Percentiles rank a stretch among this genome's conserved stretches.
Conservation (phyloP, 2,329 filamentous ascomycete species). For the Botrytis fabae region DNA sequence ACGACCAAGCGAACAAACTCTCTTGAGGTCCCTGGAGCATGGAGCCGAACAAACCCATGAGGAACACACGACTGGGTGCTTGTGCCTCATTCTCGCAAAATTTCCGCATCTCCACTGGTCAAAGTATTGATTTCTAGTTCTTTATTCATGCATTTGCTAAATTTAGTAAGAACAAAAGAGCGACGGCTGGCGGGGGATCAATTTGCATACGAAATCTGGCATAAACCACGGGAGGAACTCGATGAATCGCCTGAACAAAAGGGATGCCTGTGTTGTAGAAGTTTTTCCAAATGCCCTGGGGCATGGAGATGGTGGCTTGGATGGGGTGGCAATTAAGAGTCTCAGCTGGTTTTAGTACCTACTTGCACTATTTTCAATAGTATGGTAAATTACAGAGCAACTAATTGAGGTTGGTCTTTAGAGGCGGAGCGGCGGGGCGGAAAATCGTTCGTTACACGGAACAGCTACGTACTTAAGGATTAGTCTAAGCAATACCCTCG, state of each 20-base stretch:
- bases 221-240: slow-evolving; percentile 17
- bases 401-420: neutral
- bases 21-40: neutral
- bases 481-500: neutral
- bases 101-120: neutral
- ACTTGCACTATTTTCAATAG: neutral
- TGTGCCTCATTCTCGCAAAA: neutral
- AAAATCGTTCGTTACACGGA: neutral
- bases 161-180: neutral
- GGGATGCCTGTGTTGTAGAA: neutral
- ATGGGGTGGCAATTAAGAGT: slow-evolving; percentile 9
- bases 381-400: neutral
- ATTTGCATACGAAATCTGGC: slow-evolving; percentile 11
- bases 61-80: neutral
- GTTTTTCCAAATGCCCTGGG: neutral
- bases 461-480: neutral
- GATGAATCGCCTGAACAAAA: neutral
- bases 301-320: slow-evolving; percentile 3
- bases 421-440: neutral
- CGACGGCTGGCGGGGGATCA: slow-evolving; percentile 12
- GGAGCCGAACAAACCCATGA: neutral
- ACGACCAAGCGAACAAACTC: neutral
- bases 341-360: neutral
- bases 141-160: slow-evolving; percentile 2
- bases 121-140: slow-evolving; percentile 10